phyloP scores from a whole-genome alignment of 768 basidiomycete genomes.

The Fomitopsis pulvina region DNA sequence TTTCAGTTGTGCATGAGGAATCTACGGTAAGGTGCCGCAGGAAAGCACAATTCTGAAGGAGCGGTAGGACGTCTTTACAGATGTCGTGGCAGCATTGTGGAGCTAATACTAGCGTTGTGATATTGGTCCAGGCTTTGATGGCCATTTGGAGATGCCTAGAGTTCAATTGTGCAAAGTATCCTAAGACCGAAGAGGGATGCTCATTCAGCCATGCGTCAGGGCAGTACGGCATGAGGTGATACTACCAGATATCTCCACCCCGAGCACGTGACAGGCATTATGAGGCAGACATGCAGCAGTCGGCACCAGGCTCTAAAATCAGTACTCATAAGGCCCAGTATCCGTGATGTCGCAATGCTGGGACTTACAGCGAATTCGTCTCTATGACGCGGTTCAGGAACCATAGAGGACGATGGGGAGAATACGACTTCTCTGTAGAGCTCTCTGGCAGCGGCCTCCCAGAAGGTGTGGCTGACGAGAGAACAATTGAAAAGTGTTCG shows the following conservation, averaged over 20 bases:
- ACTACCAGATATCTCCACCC: constrained; percentile 7
- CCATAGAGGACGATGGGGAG: constrained; percentile 27
- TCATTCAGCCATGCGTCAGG: constrained; percentile 24
- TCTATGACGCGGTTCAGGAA: constrained; percentile 30
- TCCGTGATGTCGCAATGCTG: neutral
- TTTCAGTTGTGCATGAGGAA: constrained; percentile 7
- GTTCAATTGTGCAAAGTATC: constrained; percentile 10
- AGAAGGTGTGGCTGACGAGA: constrained; percentile 41
- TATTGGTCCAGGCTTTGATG: constrained; percentile 14
- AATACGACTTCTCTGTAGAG: constrained; percentile 42
- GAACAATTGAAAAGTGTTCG: constrained; percentile 33
- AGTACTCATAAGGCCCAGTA: neutral
- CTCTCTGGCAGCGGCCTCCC: constrained; percentile 34
- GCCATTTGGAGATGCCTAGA: constrained; percentile 11
- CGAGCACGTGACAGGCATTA: constrained; percentile 6
- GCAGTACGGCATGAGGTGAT: neutral
- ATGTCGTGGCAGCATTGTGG: constrained; percentile 10
- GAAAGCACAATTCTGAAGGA: constrained; percentile 4
- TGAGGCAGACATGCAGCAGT: constrained; percentile 7
- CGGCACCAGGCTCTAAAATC: neutral
- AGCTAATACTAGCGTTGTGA: constrained; percentile 10
- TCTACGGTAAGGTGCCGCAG: constrained; percentile 15
- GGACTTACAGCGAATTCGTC: constrained; percentile 28
- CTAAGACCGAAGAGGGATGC: constrained; percentile 9
- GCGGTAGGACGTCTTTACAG: constrained; percentile 9